Evolutionary conservation across 225 moss, liverwort and hornwort genomes (phyloP), one percentile per base, ranked within the genome.

Genomic region (Polytrichum commune): DNA sequence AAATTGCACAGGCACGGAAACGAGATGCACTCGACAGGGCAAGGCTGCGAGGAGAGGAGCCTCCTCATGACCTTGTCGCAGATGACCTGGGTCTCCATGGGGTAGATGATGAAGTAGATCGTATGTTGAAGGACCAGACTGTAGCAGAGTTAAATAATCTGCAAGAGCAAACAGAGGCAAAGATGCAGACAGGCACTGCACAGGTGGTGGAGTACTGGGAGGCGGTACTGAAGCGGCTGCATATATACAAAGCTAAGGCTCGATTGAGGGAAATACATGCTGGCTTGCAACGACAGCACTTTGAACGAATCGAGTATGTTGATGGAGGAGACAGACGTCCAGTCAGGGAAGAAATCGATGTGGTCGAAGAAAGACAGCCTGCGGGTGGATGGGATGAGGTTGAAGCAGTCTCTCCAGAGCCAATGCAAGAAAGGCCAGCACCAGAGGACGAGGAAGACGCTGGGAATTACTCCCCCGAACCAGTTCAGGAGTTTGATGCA

Each of bases 161-260:
- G 89, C 96, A 97, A 75, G 82, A 81, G 35, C 74, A 87, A 68
- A 92, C 92, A 29, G 90, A 93, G 82, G 75, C 81, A 38, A 89
- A 93, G 77, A 94, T 94, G 92, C 82, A 88, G 54, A 80, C 86
- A 7, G 92, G 94, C 72, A 85, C 92, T 70, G 97, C 92, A 8
- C 92, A 94, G 56, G 92, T 97, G 28, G 94, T 97, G 67, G 97
- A 97, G 79, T 97, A 94, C 73, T 92, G 92, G 94, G 97, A 97
- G 83, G 97, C 94, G 67, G 94, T 94, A 55, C 77, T 94, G 16
- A 94, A 87, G 74, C 90, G 94, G 54, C 91, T 94, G 35, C 91
- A 94, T 75, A 90, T 94, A 27, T 94, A 86, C 20, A 94, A 94
- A 74, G 97, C 94, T 18, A 97, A 97, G 87, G 92, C 92, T 76